Percentiles rank a stretch among this genome's conserved stretches.
Evolutionary conservation across 2,329 filamentous ascomycete species (phyloP).

Genomic region (Colletotrichum spinosum): DNA sequence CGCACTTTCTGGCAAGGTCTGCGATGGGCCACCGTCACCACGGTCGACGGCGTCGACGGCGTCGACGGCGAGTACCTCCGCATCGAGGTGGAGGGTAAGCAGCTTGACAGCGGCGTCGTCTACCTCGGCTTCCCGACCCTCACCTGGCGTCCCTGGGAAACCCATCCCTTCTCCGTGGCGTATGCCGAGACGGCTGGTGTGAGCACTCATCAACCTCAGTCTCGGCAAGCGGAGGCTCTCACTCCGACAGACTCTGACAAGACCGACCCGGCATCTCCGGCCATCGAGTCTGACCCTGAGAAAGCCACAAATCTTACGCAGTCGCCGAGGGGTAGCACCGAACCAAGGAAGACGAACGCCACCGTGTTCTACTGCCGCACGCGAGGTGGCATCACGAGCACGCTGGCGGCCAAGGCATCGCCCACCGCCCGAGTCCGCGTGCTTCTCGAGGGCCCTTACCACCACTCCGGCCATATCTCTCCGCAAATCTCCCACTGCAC

Average conservation of each 20-base stretch:
- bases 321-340: accelerated
- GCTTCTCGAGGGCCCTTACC: slow-evolving; percentile 19
- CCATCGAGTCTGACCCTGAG: slow-evolving; percentile 14
- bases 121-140: slow-evolving; percentile 36
- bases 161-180: slow-evolving; percentile 29
- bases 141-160: slow-evolving; percentile 35
- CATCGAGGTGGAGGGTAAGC: slow-evolving; percentile 22
- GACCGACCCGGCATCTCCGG: background rate
- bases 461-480: slow-evolving; percentile 7
- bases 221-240: background rate
- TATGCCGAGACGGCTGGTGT: background rate
- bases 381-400: slow-evolving; percentile 1
- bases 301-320: background rate
- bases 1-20: slow-evolving; percentile 33
- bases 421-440: background rate
- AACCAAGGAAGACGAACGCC: background rate
- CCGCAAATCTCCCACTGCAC: slow-evolving; percentile 16
- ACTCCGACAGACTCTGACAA: background rate
- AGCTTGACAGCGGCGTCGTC: slow-evolving; percentile 31
- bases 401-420: slow-evolving; percentile 11
- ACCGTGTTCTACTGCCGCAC: slow-evolving; percentile 15
- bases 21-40: slow-evolving; percentile 27
- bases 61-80: slow-evolving; percentile 27
- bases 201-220: background rate
- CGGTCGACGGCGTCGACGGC: slow-evolving; percentile 15